phyloP scores from a whole-genome alignment of 345 rosid species.

The Eucalyptus caleyi region DNA sequence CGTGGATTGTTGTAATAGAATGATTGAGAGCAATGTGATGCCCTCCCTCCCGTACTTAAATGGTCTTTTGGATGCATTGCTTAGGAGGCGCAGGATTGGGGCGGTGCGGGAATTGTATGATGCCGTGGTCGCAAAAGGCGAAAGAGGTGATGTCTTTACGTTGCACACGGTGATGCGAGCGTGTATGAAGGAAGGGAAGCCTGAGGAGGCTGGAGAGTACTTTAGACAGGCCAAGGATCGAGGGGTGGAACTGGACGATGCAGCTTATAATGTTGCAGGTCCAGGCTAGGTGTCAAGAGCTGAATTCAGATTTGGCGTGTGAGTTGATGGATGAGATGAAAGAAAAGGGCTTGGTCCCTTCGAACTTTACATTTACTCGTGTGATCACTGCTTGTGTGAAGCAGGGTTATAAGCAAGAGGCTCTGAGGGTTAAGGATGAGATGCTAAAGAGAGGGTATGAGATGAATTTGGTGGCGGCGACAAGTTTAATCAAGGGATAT shows the following conservation, averaged over 20 bases:
- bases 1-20: constrained; percentile 18
- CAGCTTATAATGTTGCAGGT: constrained; percentile 25
- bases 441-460: constrained; percentile 50
- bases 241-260: constrained; percentile 40
- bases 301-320: constrained; percentile 24
- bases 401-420: constrained; percentile 47
- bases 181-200: constrained; percentile 36
- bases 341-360: constrained; percentile 34
- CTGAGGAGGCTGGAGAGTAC: constrained; percentile 30
- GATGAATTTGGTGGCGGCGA: constrained; percentile 44
- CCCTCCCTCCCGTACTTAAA: constrained; percentile 22
- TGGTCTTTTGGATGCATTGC: constrained; percentile 24
- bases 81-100: constrained; percentile 22
- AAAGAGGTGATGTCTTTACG: constrained; percentile 30
- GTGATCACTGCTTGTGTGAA: constrained; percentile 51
- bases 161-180: constrained; percentile 33
- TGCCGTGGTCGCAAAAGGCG: constrained; percentile 32
- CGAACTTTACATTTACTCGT: constrained; percentile 25
- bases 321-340: constrained; percentile 53
- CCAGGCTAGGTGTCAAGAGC: constrained; percentile 30
- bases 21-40: constrained; percentile 27
- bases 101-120: constrained; percentile 31
- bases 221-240: constrained; percentile 28
- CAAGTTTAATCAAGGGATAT: constrained; percentile 58
- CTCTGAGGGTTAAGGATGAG: constrained; percentile 63